phyloP scores from a whole-genome alignment of 257 asterid species.

The Craterostigma plantagineum region DNA sequence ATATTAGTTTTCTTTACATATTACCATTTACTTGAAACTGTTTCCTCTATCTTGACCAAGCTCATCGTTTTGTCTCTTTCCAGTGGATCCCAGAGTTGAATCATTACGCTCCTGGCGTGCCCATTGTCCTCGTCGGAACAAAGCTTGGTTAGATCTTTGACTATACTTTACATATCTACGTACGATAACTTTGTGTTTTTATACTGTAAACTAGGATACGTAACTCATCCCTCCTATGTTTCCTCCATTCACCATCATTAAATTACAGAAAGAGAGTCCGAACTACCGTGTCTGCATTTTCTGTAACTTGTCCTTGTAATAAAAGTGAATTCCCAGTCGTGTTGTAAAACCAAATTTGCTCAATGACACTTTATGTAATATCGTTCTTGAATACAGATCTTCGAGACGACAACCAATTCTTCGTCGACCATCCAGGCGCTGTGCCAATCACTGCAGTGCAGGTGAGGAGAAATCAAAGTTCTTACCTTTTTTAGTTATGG shows the following conservation, averaged over 20 bases:
- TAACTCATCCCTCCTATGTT: no score
- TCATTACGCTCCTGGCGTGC: conserved; percentile 71
- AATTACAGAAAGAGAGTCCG: no score
- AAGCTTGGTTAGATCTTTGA: conserved; percentile 43
- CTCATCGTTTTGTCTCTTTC: conserved; percentile 5
- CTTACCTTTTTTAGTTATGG: no score
- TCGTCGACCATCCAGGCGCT: conserved; percentile 81
- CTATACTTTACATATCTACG: not conserved
- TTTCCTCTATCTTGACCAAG: conserved; percentile 4
- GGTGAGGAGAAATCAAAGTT: conserved; percentile 17
- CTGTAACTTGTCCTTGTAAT: no score
- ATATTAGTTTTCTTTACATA: conserved; percentile 6
- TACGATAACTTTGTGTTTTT: no score
- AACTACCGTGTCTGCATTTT: no score
- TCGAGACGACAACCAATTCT: conserved; percentile 88
- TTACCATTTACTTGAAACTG: not conserved
- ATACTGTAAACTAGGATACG: no score
- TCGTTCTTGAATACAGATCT: conserved; percentile 44
- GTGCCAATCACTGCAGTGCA: conserved; percentile 79
- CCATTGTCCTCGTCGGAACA: conserved; percentile 69
- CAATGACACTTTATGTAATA: not conserved
- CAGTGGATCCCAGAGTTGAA: conserved; percentile 82
- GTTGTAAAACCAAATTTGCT: no score
- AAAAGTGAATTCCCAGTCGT: no score
- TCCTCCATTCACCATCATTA: no score